These are phyloP conservation scores for Penicillium waksmanii DNA, from an alignment of 495 filamentous ascomycete genomes.

Conservation along the genomic window DNA sequence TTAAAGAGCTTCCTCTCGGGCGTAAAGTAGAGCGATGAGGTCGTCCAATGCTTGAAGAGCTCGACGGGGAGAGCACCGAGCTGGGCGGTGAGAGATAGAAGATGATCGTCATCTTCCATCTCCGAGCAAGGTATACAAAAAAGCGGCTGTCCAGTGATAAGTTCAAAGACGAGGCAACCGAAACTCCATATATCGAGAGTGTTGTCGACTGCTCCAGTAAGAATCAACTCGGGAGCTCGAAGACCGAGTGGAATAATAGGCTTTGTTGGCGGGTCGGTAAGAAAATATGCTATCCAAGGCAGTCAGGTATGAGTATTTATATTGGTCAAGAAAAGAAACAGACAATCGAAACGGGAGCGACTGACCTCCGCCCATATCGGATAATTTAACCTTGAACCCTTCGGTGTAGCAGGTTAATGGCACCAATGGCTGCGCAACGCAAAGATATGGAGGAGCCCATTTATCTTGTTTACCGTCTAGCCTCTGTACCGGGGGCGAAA, in stretches of 20 bases:
- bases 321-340: constrained; percentile 14
- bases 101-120: constrained; percentile 26
- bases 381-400: constrained; percentile 41
- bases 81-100: constrained; percentile 24
- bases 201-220: constrained; percentile 27
- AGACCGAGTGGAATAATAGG: constrained; percentile 35
- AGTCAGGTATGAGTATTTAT: constrained; percentile 13
- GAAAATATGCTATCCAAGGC: constrained; percentile 33
- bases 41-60: constrained; percentile 32
- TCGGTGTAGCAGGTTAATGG: constrained; percentile 21
- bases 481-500: constrained; percentile 34
- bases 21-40: constrained; percentile 35
- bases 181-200: constrained; percentile 47
- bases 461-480: constrained; percentile 38
- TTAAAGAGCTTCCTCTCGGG: constrained; percentile 34
- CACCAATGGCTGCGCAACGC: constrained; percentile 32
- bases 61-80: constrained; percentile 31
- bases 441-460: constrained; percentile 45
- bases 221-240: constrained; percentile 39
- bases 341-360: constrained; percentile 18
- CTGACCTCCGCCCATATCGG: constrained; percentile 44
- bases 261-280: constrained; percentile 31
- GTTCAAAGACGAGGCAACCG: constrained; percentile 43
- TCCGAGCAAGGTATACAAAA: constrained; percentile 32
- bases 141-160: constrained; percentile 34